A percentile compares a stretch with the other conserved stretches of the same genome.
phyloP scores from a whole-genome alignment of 129 eudicot genomes.

The Chrysanthemum makinoi region DNA sequence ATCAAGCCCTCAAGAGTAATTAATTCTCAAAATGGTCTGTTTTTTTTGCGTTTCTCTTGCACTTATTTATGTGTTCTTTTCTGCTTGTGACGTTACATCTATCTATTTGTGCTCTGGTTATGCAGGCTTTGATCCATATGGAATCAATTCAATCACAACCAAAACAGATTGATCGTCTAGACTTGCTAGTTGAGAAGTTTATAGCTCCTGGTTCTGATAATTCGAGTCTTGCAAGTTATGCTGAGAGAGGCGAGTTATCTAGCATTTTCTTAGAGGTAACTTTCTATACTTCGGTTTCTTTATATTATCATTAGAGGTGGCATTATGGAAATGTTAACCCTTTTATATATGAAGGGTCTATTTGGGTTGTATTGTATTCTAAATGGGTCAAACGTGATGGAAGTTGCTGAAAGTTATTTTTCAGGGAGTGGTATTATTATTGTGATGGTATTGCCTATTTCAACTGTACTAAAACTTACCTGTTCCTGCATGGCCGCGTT shows the following conservation, averaged over 20 bases:
- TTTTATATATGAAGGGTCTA: not conserved
- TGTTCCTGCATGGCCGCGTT: not conserved
- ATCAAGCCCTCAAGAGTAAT: conserved; percentile 61
- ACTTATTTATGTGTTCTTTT: no score
- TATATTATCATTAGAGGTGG: no score
- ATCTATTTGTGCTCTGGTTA: not conserved
- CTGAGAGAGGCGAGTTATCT: conserved; percentile 75
- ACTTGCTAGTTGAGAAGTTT: conserved; percentile 72
- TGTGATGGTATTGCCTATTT: not conserved
- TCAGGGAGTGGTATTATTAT: not conserved
- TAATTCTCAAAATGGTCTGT: conserved; percentile 72
- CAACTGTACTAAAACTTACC: not conserved
- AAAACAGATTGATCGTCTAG: conserved; percentile 65
- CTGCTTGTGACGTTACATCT: no score
- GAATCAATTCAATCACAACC: conserved; percentile 70
- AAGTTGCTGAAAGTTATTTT: not conserved
- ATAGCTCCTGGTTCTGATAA: conserved; percentile 51
- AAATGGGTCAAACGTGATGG: not conserved
- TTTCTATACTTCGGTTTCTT: no score
- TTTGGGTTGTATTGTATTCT: not conserved
- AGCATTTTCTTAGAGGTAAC: conserved; percentile 81
- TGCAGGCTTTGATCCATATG: conserved; percentile 80
- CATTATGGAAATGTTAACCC: not conserved
- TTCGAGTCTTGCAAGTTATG: conserved; percentile 48
- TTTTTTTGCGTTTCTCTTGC: no score